Evolutionary conservation across 257 asterid genomes (phyloP).

Genomic region (Gynochthodes officinalis): DNA sequence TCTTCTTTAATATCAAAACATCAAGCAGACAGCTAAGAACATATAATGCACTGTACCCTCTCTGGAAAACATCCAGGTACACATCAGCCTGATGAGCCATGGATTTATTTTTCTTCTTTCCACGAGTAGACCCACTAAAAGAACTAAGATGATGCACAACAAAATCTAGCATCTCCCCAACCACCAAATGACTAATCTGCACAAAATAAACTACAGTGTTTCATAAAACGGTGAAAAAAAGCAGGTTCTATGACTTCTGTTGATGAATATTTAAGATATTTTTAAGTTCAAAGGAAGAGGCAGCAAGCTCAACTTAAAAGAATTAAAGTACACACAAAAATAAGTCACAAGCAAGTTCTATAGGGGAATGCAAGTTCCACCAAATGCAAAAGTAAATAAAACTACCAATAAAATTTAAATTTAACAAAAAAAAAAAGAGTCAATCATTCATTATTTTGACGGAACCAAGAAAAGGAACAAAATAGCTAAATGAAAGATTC

Average conservation of each 20-base stretch:
- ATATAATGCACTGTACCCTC: conserved; percentile 38
- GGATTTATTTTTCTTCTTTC: conserved; percentile 61
- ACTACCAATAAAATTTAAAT: no score
- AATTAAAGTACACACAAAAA: not conserved
- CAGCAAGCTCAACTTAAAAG: not conserved
- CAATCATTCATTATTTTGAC: not conserved
- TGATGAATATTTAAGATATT: not conserved
- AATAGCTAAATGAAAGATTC: not conserved
- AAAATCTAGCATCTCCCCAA: conserved; percentile 50
- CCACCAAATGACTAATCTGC: conserved; percentile 59
- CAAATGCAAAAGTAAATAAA: not conserved
- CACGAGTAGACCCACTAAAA: conserved; percentile 33
- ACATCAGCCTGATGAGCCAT: conserved; percentile 28
- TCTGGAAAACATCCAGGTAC: conserved; percentile 25
- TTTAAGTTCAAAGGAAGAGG: not conserved
- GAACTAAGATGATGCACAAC: conserved; percentile 36
- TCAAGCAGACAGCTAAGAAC: conserved; percentile 70
- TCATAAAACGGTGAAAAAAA: not conserved
- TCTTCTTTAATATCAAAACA: conserved; percentile 66
- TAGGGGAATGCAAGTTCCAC: not conserved
- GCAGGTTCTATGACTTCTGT: not conserved
- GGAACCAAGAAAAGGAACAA: not conserved
- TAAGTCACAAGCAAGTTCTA: not conserved
- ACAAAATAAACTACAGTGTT: conserved; percentile 22
- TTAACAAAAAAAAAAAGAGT: no score